phyloP scores from a whole-genome alignment of 345 rosid species.

The Pugionium cornutum region DNA sequence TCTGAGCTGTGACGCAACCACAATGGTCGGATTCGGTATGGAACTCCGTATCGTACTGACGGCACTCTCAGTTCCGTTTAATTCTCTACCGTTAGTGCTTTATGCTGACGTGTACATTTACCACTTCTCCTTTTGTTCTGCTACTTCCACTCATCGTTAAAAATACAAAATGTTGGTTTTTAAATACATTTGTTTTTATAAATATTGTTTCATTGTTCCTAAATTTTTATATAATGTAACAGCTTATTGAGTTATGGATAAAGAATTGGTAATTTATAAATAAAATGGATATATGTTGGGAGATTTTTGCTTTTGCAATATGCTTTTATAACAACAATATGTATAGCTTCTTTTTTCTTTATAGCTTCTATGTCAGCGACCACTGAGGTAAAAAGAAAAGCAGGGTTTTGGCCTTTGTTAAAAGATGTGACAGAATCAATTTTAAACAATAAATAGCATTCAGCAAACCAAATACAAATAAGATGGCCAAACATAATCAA shows the following conservation, averaged over 20 bases:
- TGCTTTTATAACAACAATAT: slow-evolving; percentile 32
- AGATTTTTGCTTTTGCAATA: slow-evolving; percentile 25
- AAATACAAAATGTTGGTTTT: neutral
- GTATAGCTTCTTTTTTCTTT: slow-evolving; percentile 29
- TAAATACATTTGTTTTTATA: no score
- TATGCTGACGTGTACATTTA: slow-evolving; percentile 29
- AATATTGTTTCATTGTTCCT: neutral
- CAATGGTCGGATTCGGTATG: neutral
- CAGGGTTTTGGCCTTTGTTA: slow-evolving; percentile 43
- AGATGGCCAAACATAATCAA: neutral
- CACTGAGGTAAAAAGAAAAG: slow-evolving; percentile 42
- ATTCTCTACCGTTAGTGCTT: slow-evolving; percentile 21
- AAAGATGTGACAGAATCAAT: slow-evolving; percentile 39
- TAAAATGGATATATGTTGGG: neutral
- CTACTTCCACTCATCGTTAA: neutral
- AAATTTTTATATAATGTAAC: neutral
- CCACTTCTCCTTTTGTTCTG: slow-evolving; percentile 1
- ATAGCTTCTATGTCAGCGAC: slow-evolving; percentile 41
- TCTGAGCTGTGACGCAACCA: slow-evolving; percentile 41
- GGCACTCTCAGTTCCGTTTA: slow-evolving; percentile 37
- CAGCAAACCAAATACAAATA: neutral
- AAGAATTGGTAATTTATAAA: neutral
- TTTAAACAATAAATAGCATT: neutral
- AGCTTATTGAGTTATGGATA: slow-evolving; percentile 16
- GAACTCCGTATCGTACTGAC: neutral